Evolutionary conservation across 140 eudicot species (phyloP).

Genomic region (Erigeron philadelphicus): DNA sequence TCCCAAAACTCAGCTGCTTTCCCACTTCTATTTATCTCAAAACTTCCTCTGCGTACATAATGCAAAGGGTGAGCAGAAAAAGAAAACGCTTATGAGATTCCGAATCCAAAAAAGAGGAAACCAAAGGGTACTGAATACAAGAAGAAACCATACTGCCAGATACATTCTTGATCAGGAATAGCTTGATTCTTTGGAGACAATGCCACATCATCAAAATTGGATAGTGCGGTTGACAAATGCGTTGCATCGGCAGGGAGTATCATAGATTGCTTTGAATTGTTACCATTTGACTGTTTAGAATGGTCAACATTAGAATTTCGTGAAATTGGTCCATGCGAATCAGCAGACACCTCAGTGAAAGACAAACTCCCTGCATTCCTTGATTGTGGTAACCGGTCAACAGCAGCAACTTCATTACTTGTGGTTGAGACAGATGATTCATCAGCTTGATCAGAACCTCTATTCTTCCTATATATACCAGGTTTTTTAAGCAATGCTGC

Average conservation of each 20-base stretch:
- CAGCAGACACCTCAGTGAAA: constrained; percentile 32
- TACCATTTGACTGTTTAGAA: constrained; percentile 41
- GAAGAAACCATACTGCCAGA: constrained; percentile 78
- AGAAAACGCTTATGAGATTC: constrained; percentile 3
- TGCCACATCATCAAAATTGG: constrained; percentile 31
- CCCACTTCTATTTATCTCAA: constrained; percentile 68
- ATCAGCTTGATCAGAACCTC: constrained; percentile 45
- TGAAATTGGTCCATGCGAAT: constrained; percentile 32
- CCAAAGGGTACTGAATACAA: neutral
- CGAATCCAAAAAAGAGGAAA: constrained; percentile 7
- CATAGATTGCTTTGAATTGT: constrained; percentile 33
- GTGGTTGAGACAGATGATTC: constrained; percentile 39
- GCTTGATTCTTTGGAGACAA: constrained; percentile 46
- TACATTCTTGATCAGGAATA: constrained; percentile 74
- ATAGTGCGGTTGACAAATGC: constrained; percentile 28
- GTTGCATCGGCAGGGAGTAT: constrained; percentile 30
- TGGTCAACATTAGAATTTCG: constrained; percentile 32
- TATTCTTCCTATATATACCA: constrained; percentile 58
- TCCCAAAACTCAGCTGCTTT: constrained; percentile 49
- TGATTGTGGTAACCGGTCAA: constrained; percentile 34
- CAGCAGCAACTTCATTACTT: constrained; percentile 37
- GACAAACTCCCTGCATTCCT: constrained; percentile 29
- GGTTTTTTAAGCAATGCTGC: constrained; percentile 90
- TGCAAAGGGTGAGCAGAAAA: neutral
- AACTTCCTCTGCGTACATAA: constrained; percentile 63